Base-by-base conservation (phyloP, 805 yeast genomes). In the Candida multigemmis region DNA sequence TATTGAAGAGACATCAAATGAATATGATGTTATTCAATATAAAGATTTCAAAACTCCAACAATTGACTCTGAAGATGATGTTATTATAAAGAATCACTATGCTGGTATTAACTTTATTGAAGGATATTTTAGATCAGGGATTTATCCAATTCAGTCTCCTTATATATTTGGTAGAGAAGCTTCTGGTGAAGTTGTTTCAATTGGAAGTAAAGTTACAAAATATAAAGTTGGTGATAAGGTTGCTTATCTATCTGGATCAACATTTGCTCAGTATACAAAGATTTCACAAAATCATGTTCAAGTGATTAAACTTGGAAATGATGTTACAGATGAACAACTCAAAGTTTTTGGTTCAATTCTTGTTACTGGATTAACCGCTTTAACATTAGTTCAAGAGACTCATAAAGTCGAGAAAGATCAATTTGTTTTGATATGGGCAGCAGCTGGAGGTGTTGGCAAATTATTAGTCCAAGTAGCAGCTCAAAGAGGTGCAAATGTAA, bases 391-490 rank as follows among this genome's bases (percentile, higher is more conserved):
- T 24, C 56, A 64, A 19, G 85, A 81, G 35, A 71, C 91, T 2
- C 73, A 81, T 44, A 43, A 63, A 2, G 80, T 83, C 21, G 48
- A 82, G 40, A 59, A 68, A 46, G 87, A 74, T 28, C 96, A 89
- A 32, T 67, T 54, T 39, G 68, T 81, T 23, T 62, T 87, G 24
- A 76, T 84, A 14, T 84, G 86, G 60, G 96, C 96, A 4, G 95
- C 95, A 6, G 96, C 96, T 3, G 97, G 96, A 24, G 96, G 96
- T 31, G 89, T 83, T 26, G 97, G 97, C 4, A 65, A 71, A 27
- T 39, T 83, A 12, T 56, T 85, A 28, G 60, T 65, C 26, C 95
- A 86, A 50, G 56, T 86, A 52, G 53, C 79, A 26, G 50, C 63
- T 16, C 44, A 53, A 14, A 62, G 58, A 25, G 94, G 94, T 12